phyloP scores from a whole-genome alignment of 2,329 filamentous ascomycete species.

The Helotiales sp. region DNA sequence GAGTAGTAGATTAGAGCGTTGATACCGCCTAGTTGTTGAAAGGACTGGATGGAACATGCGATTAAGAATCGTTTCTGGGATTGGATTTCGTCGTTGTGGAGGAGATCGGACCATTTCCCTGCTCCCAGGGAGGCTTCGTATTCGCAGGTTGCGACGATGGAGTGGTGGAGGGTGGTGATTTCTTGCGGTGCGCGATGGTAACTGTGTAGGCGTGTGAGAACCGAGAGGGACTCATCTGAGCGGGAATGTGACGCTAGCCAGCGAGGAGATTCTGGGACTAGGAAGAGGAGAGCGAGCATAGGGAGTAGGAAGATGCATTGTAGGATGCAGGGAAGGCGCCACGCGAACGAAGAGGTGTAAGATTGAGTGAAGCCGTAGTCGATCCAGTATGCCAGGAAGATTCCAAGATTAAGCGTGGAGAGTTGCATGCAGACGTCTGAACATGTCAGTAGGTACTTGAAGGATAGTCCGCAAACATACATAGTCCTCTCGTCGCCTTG shows the following conservation, averaged over 20 bases:
- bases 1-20: slow-evolving; percentile 45
- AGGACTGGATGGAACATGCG: slow-evolving; percentile 47
- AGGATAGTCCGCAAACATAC: slow-evolving; percentile 7
- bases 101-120: slow-evolving; percentile 29
- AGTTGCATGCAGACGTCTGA: slow-evolving; percentile 47
- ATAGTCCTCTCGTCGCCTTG: slow-evolving; percentile 39
- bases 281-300: slow-evolving; percentile 52
- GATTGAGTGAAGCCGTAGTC: slow-evolving; percentile 54
- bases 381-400: slow-evolving; percentile 61
- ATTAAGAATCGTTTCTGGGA: slow-evolving; percentile 51
- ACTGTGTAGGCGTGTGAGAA: slow-evolving; percentile 52
- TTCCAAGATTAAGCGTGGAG: slow-evolving; percentile 52
- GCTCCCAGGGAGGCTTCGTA: slow-evolving; percentile 38
- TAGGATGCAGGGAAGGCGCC: slow-evolving; percentile 62
- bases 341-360: slow-evolving; percentile 44
- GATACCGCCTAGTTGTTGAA: slow-evolving; percentile 50
- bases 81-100: slow-evolving; percentile 36
- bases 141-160: slow-evolving; percentile 37
- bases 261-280: slow-evolving; percentile 50
- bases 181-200: slow-evolving; percentile 23
- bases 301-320: slow-evolving; percentile 58
- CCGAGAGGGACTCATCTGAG: slow-evolving; percentile 42
- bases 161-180: slow-evolving; percentile 30
- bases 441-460: background rate
- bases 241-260: slow-evolving; percentile 44